These are phyloP conservation scores for Pseudocercospora vitis DNA, from an alignment of 2,329 filamentous ascomycete species.

Conservation along the genomic window DNA sequence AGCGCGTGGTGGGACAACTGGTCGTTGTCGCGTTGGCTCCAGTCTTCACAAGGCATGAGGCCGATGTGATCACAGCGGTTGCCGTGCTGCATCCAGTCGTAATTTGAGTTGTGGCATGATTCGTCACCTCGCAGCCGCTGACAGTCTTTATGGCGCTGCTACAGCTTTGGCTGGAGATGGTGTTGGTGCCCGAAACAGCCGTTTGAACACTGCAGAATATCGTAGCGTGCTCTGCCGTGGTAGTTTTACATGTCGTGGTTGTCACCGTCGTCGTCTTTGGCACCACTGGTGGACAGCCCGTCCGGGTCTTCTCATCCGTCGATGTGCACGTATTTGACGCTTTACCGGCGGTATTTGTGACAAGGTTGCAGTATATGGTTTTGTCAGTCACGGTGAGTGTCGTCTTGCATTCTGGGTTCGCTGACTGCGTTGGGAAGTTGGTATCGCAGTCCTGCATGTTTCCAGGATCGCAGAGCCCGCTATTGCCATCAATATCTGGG, in stretches of 20 bases:
- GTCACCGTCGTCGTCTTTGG: constrained; percentile 14
- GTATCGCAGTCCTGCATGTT: constrained; percentile 12
- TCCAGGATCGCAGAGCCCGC: constrained; percentile 12
- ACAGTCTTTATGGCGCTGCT: not conserved
- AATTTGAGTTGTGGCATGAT: not conserved
- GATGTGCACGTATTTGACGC: constrained; percentile 13
- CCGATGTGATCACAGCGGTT: constrained; percentile 2
- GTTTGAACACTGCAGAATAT: constrained; percentile 3
- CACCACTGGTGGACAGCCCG: constrained; percentile 10
- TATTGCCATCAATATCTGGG: constrained; percentile 8
- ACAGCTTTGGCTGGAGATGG: not conserved
- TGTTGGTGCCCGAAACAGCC: not conserved
- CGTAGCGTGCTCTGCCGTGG: constrained; percentile 9
- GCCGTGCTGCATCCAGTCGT: constrained; percentile 3
- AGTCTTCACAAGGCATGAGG: constrained; percentile 11
- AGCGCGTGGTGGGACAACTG: constrained; percentile 2
- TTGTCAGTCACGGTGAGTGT: constrained; percentile 15
- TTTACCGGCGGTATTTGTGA: constrained; percentile 3
- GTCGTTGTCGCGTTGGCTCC: constrained; percentile 16
- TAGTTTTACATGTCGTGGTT: constrained; percentile 11
- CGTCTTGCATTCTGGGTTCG: constrained; percentile 10
- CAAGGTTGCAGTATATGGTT: constrained; percentile 13
- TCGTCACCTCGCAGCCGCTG: constrained; percentile 6
- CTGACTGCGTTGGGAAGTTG: not conserved
- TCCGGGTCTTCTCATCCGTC: constrained; percentile 7